Evolutionary conservation across 1,139 yeast genomes (phyloP), one percentile per base, ranked within the genome.

Genomic region (Lodderomyces jiufengensis): DNA sequence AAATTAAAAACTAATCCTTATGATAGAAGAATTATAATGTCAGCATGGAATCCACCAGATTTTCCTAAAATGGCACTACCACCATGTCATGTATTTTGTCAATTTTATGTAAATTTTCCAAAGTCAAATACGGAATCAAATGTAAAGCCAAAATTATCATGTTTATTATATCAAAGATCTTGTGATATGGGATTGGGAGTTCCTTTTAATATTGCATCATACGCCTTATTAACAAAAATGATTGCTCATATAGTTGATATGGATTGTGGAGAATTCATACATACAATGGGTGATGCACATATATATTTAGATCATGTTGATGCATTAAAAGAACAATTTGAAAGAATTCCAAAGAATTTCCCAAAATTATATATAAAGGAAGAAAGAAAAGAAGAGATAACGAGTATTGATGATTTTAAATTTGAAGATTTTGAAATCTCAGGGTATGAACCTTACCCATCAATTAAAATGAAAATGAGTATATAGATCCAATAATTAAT

Each of bases 131-230:
- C 54, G 2, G 48, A 48, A 9, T 29, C 52, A 5, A 40, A 39
- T 31, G 35, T 47, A 4, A 77, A 63, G 51, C 94, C 94, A 24
- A 78, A 70, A 52, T 72, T 92, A 40, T 84, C 94, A 10, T 94
- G 98, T 58, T 76, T 84, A 42, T 68, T 92, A 65, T 92, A 94
- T 61, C 99, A 92, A 63, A 76, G 99, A 52, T 86, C 96, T n/a
- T 92, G 97, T 62, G 99, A 92, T 55, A 90, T 92, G 97, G 99
- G 99, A 0, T 74, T 92, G 25, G 99, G 99, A 9, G 97, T 92
- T 11, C 99, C 99, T 0, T 92, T 92, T 61, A 94, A 92, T 56
- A 92, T 94, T 52, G 98, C 99, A 0, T 87, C 97, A 0, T 92
- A 92, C 56, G 95, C 98, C 0, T 67, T 92, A 41, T 70, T 92